phyloP scores from a whole-genome alignment of 768 basidiomycete species.

The Phlebiopsis flavidoalba region DNA sequence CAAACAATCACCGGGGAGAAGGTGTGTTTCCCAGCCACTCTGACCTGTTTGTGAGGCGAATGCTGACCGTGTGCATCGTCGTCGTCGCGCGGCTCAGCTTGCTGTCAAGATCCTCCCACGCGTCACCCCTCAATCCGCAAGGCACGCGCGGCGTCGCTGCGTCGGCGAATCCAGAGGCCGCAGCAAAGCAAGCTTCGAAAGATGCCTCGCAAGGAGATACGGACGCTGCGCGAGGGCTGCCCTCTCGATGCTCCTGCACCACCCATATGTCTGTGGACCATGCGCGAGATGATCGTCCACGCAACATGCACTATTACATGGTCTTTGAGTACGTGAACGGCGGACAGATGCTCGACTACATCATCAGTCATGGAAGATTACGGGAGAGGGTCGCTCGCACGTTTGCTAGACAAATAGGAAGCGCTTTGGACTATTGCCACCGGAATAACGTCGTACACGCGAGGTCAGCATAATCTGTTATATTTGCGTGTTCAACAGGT shows the following conservation, averaged over 20 bases:
- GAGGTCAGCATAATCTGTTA: conserved; percentile 53
- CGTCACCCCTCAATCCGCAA: conserved; percentile 51
- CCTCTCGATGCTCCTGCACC: conserved; percentile 91
- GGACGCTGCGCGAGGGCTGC: conserved; percentile 95
- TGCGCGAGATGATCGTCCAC: conserved; percentile 98
- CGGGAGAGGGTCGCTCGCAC: conserved; percentile 94
- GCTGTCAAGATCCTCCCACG: conserved; percentile 99
- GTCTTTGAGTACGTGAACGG: conserved; percentile 98
- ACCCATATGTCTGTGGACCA: conserved; percentile 99
- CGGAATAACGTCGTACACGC: conserved; percentile 96
- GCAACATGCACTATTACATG: conserved; percentile 99
- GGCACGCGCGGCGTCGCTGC: conserved; percentile 40
- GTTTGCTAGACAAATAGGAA: conserved; percentile 96
- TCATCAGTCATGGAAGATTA: conserved; percentile 95
- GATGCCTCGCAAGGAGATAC: conserved; percentile 95
- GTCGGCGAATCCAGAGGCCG: conserved; percentile 46
- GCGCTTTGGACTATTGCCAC: conserved; percentile 95
- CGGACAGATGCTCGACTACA: conserved; percentile 99
- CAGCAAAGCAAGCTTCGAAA: conserved; percentile 76
- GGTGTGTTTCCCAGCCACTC: conserved; percentile 42
- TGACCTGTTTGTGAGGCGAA: not conserved
- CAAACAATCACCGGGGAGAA: conserved; percentile 86
- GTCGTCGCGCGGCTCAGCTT: conserved; percentile 44
- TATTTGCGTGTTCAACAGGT: not conserved
- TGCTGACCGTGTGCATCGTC: not conserved